Evolutionary conservation across 805 yeast species (phyloP), one percentile per base, ranked within the genome.

Genomic region (Pichia insulana): DNA sequence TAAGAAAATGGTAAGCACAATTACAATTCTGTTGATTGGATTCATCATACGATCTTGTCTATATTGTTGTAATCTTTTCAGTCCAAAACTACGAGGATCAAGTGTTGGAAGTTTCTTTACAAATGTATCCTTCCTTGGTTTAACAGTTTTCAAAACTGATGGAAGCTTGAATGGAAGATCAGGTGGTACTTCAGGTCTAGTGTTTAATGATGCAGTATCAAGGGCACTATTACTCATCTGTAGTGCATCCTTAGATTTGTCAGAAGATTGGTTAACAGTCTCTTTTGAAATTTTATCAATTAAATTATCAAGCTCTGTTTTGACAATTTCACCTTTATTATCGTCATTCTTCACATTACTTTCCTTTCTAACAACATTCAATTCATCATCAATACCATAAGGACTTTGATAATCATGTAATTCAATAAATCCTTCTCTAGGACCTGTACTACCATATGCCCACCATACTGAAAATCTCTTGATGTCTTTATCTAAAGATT

Each of bases 391-490:
- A 40, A 36, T 26, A 17, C 42, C 39, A 19, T 36, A 28, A 17
- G 48, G 45, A 7, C 42, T 47, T 35, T 46, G 48, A n/a, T 67
- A 57, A 43, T 63, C 66, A 65, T 75, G 67, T 48, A 67, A 67
- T 39, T 62, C 60, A 15, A 61, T 60, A 42, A 80, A 71, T 17
- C 73, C 73, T 37, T 73, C 78, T 47, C 94, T 67, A 1, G 77
- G 80, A 0, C 88, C 92, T 70, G 83, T 75, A 37, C 80, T 67
- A 2, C 89, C 89, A 58, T 78, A 83, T 0, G 80, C 70, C 26
- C 80, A 68, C 62, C 70, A 79, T 56, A 76, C 80, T 9, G 76
- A 70, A 48, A 80, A 64, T 47, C 71, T 65, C 54, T 81, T 80
- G 40, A 71, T 71, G 39, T 72, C 69, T 11, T 46, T 46, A 4